Evolutionary conservation across 2,329 filamentous ascomycete species (phyloP), one percentile per base, ranked within the genome.

Genomic region (Epicoccum nigrum): DNA sequence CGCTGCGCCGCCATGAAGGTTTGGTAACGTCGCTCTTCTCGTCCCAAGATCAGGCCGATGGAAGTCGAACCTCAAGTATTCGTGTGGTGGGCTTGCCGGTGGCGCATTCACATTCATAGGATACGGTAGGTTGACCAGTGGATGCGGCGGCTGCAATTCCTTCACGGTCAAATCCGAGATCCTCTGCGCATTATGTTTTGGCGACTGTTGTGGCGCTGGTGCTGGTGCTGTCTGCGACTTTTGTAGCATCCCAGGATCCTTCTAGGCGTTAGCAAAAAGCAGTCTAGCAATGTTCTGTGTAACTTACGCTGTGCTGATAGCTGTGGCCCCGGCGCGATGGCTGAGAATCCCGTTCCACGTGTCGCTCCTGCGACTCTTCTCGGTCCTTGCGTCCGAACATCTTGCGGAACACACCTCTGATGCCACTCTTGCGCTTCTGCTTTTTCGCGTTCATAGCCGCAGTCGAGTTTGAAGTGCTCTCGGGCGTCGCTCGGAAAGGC

Each of bases 81-180:
- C 65, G 21, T 69, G 62, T 7, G 64, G 67, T 31, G 71, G 69
- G 50, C 68, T 73, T 7, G 60, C 53, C 45, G 69, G 65, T 15
- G 72, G 70, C 7, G 71, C 71, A 46, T 74, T 74, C 34, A 74
- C 70, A 37, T 74, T 74, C 72, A 74, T 74, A 1, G 72, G 72
- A 42, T 72, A 74, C 1, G 72, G 72, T 7, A 74, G 63, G 34
- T 72, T 69, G 35, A 66, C 64, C 9, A 72, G 54, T 7, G 71
- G 70, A 50, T 73, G 69, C 47, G 72, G 59, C 27, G 69, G 69
- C 42, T 64, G 39, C 34, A 67, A 47, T 48, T 71, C 69, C 45
- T 65, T 55, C 19, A 72, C 62, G 6, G 65, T 61, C n/a, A 73
- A 41, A 39, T 70, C 64, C 4, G 70, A 73, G 47, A 73, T 71